Evolutionary conservation across 371 early-diverging fungal genomes (phyloP), one percentile per base, ranked within the genome.

Genomic region (Saksenaea vasiformis): DNA sequence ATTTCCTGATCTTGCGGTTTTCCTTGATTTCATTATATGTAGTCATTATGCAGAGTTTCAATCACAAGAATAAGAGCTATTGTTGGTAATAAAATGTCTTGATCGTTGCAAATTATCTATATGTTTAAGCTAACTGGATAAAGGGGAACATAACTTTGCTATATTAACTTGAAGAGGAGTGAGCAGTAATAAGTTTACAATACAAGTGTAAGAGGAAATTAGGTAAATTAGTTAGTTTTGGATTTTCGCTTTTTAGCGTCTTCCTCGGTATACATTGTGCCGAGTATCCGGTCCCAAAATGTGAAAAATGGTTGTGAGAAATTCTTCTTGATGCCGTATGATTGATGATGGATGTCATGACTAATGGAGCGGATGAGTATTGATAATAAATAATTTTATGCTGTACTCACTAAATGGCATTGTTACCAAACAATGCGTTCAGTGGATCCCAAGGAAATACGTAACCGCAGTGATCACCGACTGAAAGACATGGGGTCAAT

Each of bases 391-490:
- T 19, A 4, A 7, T 17, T 47, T 22, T 19, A 13, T 11, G 0
- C n/a, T 57, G 43, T 27, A 76, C 84, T 80, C 83, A 87, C 86
- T 90, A 91, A 65, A 72, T 83, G 1, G 88, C 89, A 64, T 91
- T 91, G 70, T 92, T 92, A 28, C 79, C 70, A 73, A 90, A 90
- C 17, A 87, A 58, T 14, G 70, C 71, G 60, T 87, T 85, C 41
- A 89, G 74, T 22, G 92, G 91, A 65, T 89, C 85, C 84, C 87
- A 91, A n/a, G 93, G 90, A 66, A 91, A 78, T n/a, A 83, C 78
- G 73, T 91, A 92, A 26, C 93, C 93, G 68, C 91, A 89, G 76
- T 92, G 93, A 65, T 92, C 93, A 58, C 91, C 91, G 1, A 91
- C 88, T 76, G 5, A 43, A 41, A 24, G 1, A 13, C 5, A 41